Evolutionary conservation across 768 basidiomycete genomes (phyloP), one percentile per base, ranked within the genome.

Genomic region (Tephrocybe sp.): DNA sequence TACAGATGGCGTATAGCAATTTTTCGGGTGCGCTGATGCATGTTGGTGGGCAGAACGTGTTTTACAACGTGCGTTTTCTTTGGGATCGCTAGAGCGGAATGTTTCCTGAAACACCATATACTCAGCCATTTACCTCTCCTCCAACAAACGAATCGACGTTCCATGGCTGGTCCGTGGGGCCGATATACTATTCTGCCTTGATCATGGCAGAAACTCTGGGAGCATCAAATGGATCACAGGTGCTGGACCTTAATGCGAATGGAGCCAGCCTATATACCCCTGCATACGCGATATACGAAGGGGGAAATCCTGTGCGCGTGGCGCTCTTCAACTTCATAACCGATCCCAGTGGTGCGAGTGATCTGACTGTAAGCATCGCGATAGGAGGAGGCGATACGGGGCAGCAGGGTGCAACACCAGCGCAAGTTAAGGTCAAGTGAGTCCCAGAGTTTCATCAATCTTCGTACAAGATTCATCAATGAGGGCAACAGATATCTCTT

Each of bases 101-200:
- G n/a, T n/a, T n/a, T n/a, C n/a, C n/a, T 30, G 28, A 30, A 5
- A 30, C 11, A 30, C 28, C 28, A 30, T 5, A 30, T 30, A 30
- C 11, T 30, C 41, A 53, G 52, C 47, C 41, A 9, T 45, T 53
- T 30, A 47, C 40, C 46, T 48, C 62, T 9, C 59, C 62, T 11
- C 62, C 75, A 57, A 81, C 73, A 40, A 82, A 85, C 58, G 74
- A 85, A 53, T 78, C 81, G 5, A 61, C 72, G 1, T 82, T 76
- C 68, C 77, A 77, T 46, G 70, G 85, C 67, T 92, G 88, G 89
- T 86, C 86, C 0, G 73, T 90, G 37, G 88, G 87, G 0, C 81
- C 89, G 0, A 73, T 86, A 44, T 90, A 88, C 70, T 93, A 91
- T 65, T 77, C 88, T 1, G 77, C 84, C 3, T 71, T 93, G 5